A percentile compares a stretch with the other conserved stretches of the same genome.
Evolutionary conservation across 305 asterid genomes (phyloP).

Genomic region (Euphrasia arctica): DNA sequence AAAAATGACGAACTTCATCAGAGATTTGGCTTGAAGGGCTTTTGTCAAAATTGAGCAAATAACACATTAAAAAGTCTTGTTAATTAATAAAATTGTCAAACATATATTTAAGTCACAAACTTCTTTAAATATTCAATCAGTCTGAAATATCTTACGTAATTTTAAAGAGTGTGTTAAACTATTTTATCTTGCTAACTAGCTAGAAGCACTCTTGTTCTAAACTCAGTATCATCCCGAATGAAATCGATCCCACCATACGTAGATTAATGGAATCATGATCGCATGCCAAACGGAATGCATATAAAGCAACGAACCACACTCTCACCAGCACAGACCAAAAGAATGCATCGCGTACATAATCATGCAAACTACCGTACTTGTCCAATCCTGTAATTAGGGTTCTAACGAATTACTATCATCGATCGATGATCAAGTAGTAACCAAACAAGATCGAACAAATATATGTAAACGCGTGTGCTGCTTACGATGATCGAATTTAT

Average conservation of each 20-base stretch:
- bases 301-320: conserved; percentile 53
- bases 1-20: too few relatives aligned
- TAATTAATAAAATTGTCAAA: too few relatives aligned
- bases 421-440: too few relatives aligned
- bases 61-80: too few relatives aligned
- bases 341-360: conserved; percentile 43
- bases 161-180: background rate
- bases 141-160: too few relatives aligned
- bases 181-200: conserved; percentile 42
- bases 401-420: too few relatives aligned
- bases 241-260: conserved; percentile 73
- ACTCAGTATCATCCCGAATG: conserved; percentile 67
- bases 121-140: too few relatives aligned
- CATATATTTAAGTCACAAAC: too few relatives aligned
- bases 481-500: conserved; percentile 51
- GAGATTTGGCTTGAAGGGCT: too few relatives aligned
- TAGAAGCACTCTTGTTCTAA: conserved; percentile 42
- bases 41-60: too few relatives aligned
- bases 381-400: conserved; percentile 49
- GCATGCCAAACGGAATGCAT: conserved; percentile 82
- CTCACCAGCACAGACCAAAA: conserved; percentile 85
- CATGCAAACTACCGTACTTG: conserved; percentile 47
- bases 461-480: too few relatives aligned
- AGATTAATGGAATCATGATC: conserved; percentile 63
- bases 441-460: too few relatives aligned